These are phyloP conservation scores for Gentiana dahurica DNA, from an alignment of 257 asterid species.

Conservation along the genomic window DNA sequence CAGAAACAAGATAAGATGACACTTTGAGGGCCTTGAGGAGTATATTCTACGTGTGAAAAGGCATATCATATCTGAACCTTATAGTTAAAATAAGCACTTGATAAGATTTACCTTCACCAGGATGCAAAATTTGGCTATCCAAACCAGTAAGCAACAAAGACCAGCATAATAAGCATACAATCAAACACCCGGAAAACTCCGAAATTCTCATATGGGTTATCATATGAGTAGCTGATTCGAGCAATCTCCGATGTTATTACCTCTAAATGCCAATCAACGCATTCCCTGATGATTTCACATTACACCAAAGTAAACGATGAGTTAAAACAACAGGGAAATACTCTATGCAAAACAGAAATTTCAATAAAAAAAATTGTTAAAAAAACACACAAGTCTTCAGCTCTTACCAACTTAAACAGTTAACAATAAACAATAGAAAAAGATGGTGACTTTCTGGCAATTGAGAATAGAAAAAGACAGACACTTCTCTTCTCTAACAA, in stretches of 20 bases:
- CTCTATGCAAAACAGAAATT: no score
- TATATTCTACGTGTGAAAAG: background rate
- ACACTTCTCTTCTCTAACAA: no score
- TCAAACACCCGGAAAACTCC: slow-evolving; percentile 25
- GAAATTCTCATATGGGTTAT: slow-evolving; percentile 20
- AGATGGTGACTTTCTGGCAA: no score
- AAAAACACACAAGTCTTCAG: no score
- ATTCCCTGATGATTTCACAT: slow-evolving; percentile 21
- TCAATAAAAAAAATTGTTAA: no score
- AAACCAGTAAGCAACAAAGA: slow-evolving; percentile 37
- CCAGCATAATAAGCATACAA: slow-evolving; percentile 41
- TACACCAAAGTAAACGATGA: slow-evolving; percentile 1
- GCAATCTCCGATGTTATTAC: slow-evolving; percentile 17
- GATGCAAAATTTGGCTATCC: slow-evolving; percentile 50
- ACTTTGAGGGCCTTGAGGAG: background rate
- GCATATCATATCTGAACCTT: background rate
- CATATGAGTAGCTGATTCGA: slow-evolving; percentile 21
- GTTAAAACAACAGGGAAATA: no score
- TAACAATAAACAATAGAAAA: no score
- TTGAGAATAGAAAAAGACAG: no score
- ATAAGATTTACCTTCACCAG: slow-evolving; percentile 50
- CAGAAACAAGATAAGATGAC: background rate
- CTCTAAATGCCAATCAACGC: slow-evolving; percentile 5
- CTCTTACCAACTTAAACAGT: no score
- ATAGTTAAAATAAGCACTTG: background rate